phyloP scores from a whole-genome alignment of 2,329 filamentous ascomycete species.

The Aaosphaeria arxii region DNA sequence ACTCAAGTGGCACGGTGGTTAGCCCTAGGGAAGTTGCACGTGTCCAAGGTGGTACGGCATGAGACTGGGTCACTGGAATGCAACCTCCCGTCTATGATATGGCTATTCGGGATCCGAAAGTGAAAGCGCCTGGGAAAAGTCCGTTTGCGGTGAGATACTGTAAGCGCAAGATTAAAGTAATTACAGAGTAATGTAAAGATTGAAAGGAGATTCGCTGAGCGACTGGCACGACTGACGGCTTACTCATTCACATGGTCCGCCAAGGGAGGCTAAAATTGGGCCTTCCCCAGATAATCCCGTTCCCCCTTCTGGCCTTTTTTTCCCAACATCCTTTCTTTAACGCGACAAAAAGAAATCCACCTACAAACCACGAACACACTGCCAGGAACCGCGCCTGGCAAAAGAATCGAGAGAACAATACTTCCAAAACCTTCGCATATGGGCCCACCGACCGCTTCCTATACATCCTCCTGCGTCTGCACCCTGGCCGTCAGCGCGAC shows the following conservation, averaged over 20 bases:
- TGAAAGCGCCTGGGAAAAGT: no score
- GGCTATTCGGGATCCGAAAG: no score
- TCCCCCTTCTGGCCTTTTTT: neutral
- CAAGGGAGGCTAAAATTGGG: neutral
- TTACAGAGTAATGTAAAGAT: no score
- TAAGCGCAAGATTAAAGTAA: no score
- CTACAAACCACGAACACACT: constrained; percentile 6
- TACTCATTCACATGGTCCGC: neutral
- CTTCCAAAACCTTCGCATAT: constrained; percentile 38
- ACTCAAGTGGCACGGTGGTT: no score
- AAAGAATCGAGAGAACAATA: constrained; percentile 8
- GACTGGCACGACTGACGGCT: no score
- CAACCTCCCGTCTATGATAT: no score
- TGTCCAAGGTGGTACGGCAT: no score
- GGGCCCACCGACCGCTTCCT: constrained; percentile 39
- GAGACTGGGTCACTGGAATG: no score
- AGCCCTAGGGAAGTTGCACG: no score
- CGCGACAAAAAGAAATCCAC: constrained; percentile 14
- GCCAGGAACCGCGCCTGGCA: constrained; percentile 32
- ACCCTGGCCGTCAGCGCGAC: constrained; percentile 33
- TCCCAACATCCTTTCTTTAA: constrained; percentile 1
- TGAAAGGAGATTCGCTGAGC: no score
- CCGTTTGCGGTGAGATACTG: no score
- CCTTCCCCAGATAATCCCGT: neutral
- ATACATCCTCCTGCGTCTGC: constrained; percentile 24